Evolutionary conservation across 257 asterid species (phyloP).

Genomic region (Solanum habrochaites): DNA sequence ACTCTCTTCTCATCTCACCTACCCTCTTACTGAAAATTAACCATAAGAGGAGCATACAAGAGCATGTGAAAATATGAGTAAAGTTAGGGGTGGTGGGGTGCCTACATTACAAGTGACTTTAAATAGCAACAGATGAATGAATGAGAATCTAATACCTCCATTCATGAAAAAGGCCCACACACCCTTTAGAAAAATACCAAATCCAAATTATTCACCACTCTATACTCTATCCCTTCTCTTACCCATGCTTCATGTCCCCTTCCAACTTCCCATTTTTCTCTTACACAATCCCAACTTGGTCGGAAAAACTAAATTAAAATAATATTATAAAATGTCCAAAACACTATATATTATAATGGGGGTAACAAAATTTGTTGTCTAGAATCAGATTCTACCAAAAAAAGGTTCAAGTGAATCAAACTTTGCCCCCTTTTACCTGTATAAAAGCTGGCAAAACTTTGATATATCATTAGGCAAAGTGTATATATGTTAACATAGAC

Average conservation of each 20-base stretch:
- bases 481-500: background rate
- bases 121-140: background rate
- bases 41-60: background rate
- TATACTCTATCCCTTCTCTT: background rate
- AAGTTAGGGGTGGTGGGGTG: background rate
- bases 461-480: background rate
- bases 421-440: background rate
- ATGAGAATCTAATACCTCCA: background rate
- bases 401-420: background rate
- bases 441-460: background rate
- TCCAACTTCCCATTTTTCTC: background rate
- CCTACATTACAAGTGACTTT: background rate
- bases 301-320: background rate
- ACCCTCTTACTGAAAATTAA: background rate
- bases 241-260: background rate
- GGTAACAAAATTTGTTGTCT: background rate
- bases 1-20: background rate
- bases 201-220: conserved; percentile 3
- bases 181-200: background rate
- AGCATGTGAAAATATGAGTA: background rate
- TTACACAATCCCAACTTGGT: background rate
- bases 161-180: background rate
- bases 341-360: background rate
- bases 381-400: conserved; percentile 11
- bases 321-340: background rate